Evolutionary conservation across 768 basidiomycete genomes (phyloP).

Genomic region (Tylopilus subfusipes): DNA sequence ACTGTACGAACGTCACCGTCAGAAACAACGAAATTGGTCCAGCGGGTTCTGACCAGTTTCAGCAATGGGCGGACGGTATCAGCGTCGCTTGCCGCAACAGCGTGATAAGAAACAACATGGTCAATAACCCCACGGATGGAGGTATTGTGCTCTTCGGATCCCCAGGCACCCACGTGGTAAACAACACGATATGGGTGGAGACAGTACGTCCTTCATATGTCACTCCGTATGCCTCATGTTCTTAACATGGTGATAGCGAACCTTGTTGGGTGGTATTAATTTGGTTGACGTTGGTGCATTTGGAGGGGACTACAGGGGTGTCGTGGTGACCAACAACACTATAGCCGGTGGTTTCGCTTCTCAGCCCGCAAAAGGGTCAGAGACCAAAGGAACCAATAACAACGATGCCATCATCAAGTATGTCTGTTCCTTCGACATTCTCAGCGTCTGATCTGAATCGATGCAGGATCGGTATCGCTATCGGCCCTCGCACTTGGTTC

Average conservation of each 20-base stretch:
- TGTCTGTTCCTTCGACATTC: conserved; percentile 19
- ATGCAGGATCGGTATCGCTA: conserved; percentile 70
- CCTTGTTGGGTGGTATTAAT: conserved; percentile 73
- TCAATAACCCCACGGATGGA: conserved; percentile 73
- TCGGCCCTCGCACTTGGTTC: conserved; percentile 78
- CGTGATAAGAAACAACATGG: conserved; percentile 62
- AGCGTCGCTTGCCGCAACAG: conserved; percentile 66
- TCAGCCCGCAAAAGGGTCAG: conserved; percentile 35
- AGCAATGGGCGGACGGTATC: conserved; percentile 82
- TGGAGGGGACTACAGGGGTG: conserved; percentile 60
- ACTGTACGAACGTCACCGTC: conserved; percentile 60
- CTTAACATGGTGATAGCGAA: conserved; percentile 42
- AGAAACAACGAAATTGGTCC: conserved; percentile 86
- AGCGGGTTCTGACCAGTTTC: conserved; percentile 59
- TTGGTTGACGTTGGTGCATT: conserved; percentile 72
- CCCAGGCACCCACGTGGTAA: conserved; percentile 67
- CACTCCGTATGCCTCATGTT: neutral
- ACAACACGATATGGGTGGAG: conserved; percentile 72
- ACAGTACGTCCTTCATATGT: conserved; percentile 42
- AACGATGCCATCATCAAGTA: conserved; percentile 70
- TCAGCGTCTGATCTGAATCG: conserved; percentile 6
- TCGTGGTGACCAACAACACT: conserved; percentile 62
- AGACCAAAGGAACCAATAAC: conserved; percentile 51
- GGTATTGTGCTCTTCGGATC: conserved; percentile 77
- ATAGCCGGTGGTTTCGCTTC: conserved; percentile 71